These are phyloP conservation scores for Harringtonia lauricola DNA, from an alignment of 2,329 filamentous ascomycete species.

Conservation along the genomic window DNA sequence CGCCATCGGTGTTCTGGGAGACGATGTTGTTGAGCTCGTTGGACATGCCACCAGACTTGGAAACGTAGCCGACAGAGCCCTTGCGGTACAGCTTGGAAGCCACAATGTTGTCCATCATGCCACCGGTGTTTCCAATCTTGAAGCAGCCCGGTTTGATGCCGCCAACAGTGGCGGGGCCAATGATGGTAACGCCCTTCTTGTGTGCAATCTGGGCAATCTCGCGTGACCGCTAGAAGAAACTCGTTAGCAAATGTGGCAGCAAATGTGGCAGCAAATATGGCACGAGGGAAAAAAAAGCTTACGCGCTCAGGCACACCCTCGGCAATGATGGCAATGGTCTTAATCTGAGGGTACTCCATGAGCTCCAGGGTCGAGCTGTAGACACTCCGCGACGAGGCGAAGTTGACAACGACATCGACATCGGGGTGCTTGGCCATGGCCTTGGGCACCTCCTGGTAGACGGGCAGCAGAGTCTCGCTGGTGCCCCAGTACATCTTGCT, in stretches of 20 bases:
- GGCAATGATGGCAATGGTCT: conserved; percentile 97
- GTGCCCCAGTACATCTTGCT: conserved; percentile 99
- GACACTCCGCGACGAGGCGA: conserved; percentile 95
- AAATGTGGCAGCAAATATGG: no score
- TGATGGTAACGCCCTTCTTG: conserved; percentile 99
- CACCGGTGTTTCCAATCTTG: conserved; percentile 99
- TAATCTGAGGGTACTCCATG: conserved; percentile 94
- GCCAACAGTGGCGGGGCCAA: conserved; percentile 95
- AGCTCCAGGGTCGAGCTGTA: conserved; percentile 98
- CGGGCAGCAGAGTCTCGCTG: conserved; percentile 94
- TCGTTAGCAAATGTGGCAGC: conserved; percentile 14
- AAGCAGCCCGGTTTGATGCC: conserved; percentile 98
- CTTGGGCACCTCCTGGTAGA: conserved; percentile 91
- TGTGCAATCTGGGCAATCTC: conserved; percentile 94
- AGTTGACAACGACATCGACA: conserved; percentile 98
- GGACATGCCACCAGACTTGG: conserved; percentile 99
- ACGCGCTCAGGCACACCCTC: conserved; percentile 98
- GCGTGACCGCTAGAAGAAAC: conserved; percentile 59
- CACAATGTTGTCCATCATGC: conserved; percentile 99
- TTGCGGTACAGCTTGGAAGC: conserved; percentile 99
- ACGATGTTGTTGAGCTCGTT: conserved; percentile 99
- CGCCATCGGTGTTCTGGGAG: conserved; percentile 89
- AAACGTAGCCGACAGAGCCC: conserved; percentile 97
- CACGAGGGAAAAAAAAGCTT: conserved; percentile 29
- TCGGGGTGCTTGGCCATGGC: conserved; percentile 94